These are phyloP conservation scores for Agaricus blazei DNA, from an alignment of 768 basidiomycete species.

Conservation along the genomic window DNA sequence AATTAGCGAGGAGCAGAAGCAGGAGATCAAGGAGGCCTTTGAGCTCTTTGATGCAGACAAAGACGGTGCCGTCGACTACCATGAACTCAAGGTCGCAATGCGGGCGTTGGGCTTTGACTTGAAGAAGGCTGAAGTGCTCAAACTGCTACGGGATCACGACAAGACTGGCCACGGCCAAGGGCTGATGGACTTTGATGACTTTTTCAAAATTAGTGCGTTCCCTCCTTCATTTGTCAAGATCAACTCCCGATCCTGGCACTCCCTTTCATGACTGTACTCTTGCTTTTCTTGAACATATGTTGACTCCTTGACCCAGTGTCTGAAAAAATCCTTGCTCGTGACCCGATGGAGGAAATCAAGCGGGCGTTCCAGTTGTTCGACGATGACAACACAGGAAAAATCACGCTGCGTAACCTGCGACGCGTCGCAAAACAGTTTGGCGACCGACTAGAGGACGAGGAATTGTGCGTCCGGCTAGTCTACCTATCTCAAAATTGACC, in stretches of 20 bases:
- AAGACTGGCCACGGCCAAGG: conserved; percentile 72
- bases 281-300: neutral
- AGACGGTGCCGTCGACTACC: conserved; percentile 93
- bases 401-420: conserved; percentile 83
- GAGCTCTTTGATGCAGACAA: conserved; percentile 99
- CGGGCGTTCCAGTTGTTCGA: conserved; percentile 97
- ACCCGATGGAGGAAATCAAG: conserved; percentile 95
- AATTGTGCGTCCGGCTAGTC: conserved; percentile 62
- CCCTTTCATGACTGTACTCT: neutral
- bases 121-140: conserved; percentile 98
- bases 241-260: neutral
- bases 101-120: conserved; percentile 95
- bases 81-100: conserved; percentile 99
- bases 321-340: conserved; percentile 86
- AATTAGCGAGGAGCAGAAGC: conserved; percentile 83
- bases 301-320: conserved; percentile 59
- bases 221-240: neutral
- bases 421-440: conserved; percentile 97
- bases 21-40: conserved; percentile 98
- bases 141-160: conserved; percentile 87
- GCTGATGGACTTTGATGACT: conserved; percentile 90
- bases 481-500: neutral
- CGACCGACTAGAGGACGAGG: conserved; percentile 92
- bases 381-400: conserved; percentile 93
- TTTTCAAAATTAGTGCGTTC: conserved; percentile 85